Conservation (phyloP, 495 filamentous ascomycete genomes). For the Aspergillus biplanus region DNA sequence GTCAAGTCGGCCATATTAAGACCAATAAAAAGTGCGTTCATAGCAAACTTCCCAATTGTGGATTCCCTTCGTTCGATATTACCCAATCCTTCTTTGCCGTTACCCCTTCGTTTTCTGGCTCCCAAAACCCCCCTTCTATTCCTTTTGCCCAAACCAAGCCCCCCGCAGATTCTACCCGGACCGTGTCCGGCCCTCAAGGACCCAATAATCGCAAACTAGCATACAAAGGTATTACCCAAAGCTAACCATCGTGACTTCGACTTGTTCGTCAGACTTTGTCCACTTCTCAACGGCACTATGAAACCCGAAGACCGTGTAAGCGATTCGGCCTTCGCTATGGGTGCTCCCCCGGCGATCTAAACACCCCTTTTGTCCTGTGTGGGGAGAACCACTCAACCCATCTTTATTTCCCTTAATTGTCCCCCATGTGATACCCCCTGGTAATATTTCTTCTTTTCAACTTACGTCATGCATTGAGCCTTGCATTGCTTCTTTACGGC, state of each 20-base stretch:
- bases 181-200: not conserved
- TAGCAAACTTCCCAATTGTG: constrained; percentile 4
- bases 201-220: not conserved
- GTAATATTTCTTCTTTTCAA: not conserved
- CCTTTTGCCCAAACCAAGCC: not conserved
- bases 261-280: constrained; percentile 70
- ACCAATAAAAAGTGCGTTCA: constrained; percentile 90
- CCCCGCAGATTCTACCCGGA: not conserved
- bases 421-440: constrained; percentile 6
- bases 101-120: not conserved
- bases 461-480: not conserved
- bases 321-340: constrained; percentile 58
- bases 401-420: not conserved
- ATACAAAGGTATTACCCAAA: constrained; percentile 3
- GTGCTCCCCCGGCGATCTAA: constrained; percentile 44
- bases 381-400: not conserved
- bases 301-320: constrained; percentile 66
- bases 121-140: not conserved
- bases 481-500: not conserved
- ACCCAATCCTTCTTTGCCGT: constrained; percentile 11
- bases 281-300: constrained; percentile 84
- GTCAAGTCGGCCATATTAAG: constrained; percentile 94
- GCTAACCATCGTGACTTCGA: constrained; percentile 26
- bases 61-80: constrained; percentile 19
- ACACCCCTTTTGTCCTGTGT: not conserved